A percentile compares a stretch with the other conserved stretches of the same genome.
phyloP scores from a whole-genome alignment of 2,329 filamentous ascomycete genomes.

The Fusarium multiceps region DNA sequence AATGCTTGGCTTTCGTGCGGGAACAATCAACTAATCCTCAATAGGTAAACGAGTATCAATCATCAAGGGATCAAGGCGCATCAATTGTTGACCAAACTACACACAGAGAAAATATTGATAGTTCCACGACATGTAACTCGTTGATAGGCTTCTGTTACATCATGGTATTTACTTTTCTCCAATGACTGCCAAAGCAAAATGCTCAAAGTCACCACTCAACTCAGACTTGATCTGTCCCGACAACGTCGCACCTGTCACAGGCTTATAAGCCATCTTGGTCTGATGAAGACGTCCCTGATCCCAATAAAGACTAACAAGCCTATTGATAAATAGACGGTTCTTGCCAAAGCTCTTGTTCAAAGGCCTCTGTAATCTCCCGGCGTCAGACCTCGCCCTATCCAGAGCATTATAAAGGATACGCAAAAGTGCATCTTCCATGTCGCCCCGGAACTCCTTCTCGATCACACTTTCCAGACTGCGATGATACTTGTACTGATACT shows the following conservation, averaged over 20 bases:
- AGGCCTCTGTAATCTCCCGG: slow-evolving; percentile 39
- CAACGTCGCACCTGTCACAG: slow-evolving; percentile 66
- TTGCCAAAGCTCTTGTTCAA: slow-evolving; percentile 47
- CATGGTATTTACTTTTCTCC: slow-evolving; percentile 38
- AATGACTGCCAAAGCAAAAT: slow-evolving; percentile 46
- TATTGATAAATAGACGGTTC: slow-evolving; percentile 49
- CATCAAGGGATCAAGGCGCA: too few relatives aligned
- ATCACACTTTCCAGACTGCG: slow-evolving; percentile 50
- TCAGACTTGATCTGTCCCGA: slow-evolving; percentile 42
- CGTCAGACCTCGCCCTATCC: slow-evolving; percentile 44
- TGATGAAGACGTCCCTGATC: slow-evolving; percentile 44
- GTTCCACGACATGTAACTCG: too few relatives aligned
- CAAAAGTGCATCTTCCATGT: slow-evolving; percentile 51
- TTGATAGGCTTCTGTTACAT: too few relatives aligned
- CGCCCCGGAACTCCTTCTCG: slow-evolving; percentile 51
- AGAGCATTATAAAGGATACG: slow-evolving; percentile 44
- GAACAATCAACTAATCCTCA: neutral
- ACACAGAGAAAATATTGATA: too few relatives aligned
- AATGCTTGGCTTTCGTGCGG: neutral
- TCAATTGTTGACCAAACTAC: too few relatives aligned
- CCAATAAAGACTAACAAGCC: slow-evolving; percentile 49
- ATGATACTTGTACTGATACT: slow-evolving; percentile 50
- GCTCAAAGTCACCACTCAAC: slow-evolving; percentile 47
- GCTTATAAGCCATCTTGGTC: slow-evolving; percentile 68
- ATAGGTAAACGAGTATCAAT: neutral